Percentiles rank a stretch among this genome's conserved stretches.
phyloP scores from a whole-genome alignment of 306 rosid species.

The barrel medic (Medicago truncatula) region DNA sequence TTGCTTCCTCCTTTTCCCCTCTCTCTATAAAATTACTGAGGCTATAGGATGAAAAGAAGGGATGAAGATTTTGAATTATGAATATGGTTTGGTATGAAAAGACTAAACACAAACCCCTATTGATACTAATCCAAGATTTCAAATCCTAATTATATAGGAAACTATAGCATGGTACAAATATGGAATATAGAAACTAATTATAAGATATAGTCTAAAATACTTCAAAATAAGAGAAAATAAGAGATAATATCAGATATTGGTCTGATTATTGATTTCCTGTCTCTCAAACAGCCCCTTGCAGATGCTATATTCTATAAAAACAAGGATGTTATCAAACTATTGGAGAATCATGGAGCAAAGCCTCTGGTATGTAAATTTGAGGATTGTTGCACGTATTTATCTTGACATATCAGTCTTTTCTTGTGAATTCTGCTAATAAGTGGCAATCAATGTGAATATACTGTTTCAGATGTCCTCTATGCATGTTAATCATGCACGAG shows the following conservation, averaged over 20 bases:
- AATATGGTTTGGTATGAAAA: too few relatives aligned
- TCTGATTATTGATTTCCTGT: constrained; percentile 32
- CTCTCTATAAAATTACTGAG: too few relatives aligned
- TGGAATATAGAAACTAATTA: not conserved
- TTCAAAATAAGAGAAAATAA: too few relatives aligned
- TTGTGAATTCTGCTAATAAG: constrained; percentile 29
- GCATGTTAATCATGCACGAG: constrained; percentile 80
- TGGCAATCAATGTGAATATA: constrained; percentile 36
- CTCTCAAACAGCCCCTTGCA: constrained; percentile 81
- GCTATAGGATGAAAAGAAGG: too few relatives aligned
- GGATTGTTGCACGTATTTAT: constrained; percentile 36
- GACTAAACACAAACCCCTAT: too few relatives aligned
- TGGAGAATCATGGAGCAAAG: constrained; percentile 96
- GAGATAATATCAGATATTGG: too few relatives aligned
- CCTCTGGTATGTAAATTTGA: constrained; percentile 62
- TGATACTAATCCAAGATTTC: too few relatives aligned
- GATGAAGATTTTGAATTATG: too few relatives aligned
- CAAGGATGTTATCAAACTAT: constrained; percentile 70
- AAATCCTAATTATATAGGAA: not conserved
- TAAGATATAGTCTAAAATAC: too few relatives aligned
- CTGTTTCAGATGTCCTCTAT: constrained; percentile 76
- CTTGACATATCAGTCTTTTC: constrained; percentile 18
- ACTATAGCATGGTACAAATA: not conserved
- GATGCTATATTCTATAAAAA: constrained; percentile 84
- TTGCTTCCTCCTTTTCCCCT: constrained; percentile 5